Evolutionary conservation across 805 yeast species (phyloP).

Genomic region (Saturnispora halmiae): DNA sequence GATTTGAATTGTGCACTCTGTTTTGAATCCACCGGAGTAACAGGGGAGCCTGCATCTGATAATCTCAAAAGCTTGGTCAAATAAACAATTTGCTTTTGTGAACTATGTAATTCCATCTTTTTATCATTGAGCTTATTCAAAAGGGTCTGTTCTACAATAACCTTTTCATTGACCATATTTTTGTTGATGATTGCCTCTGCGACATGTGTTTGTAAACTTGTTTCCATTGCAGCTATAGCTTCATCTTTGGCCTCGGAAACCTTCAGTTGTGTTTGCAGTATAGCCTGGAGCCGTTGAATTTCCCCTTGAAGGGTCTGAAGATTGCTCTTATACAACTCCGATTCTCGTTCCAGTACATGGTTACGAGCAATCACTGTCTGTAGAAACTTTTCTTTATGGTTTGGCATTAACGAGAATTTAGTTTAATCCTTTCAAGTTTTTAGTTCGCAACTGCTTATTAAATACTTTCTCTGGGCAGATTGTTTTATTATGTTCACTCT

Average conservation of each 20-base stretch:
- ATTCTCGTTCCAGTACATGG: neutral
- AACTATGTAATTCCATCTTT: neutral
- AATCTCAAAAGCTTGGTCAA: constrained; percentile 1
- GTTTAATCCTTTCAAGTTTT: too few species aligned
- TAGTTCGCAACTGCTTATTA: too few species aligned
- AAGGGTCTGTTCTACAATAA: neutral
- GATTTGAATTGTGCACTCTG: constrained; percentile 1
- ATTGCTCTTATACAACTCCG: too few species aligned
- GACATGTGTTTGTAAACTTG: neutral
- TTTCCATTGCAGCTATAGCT: neutral
- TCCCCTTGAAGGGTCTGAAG: neutral
- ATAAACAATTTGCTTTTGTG: constrained; percentile 7
- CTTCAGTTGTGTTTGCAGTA: neutral
- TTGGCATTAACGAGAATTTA: too few species aligned
- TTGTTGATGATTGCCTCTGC: neutral
- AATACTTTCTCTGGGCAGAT: too few species aligned
- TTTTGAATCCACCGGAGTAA: neutral
- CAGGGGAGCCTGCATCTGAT: neutral
- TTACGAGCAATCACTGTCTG: constrained; percentile 1
- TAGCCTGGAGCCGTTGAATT: constrained; percentile 1
- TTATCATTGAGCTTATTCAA: neutral
- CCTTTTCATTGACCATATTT: neutral
- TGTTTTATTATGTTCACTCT: too few species aligned
- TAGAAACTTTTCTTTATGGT: constrained; percentile 5
- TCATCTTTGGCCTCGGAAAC: neutral